Evolutionary conservation across 495 filamentous ascomycete genomes (phyloP).

Genomic region (Annulohypoxylon maeteangense): DNA sequence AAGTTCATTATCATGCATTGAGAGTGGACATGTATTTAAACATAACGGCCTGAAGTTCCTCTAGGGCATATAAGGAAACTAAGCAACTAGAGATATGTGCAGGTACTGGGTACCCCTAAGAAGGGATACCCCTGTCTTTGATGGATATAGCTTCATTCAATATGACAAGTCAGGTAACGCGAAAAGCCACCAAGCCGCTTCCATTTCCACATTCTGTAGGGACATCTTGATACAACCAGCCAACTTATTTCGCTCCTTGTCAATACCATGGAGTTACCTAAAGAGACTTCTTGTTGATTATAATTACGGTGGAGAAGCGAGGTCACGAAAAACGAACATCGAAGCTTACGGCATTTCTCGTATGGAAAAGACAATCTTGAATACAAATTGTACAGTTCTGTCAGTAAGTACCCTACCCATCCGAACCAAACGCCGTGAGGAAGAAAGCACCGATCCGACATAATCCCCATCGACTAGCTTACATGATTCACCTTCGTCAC

Average conservation of each 20-base stretch:
- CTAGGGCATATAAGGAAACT: background rate
- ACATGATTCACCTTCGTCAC: background rate
- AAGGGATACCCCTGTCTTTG: background rate
- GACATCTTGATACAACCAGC: background rate
- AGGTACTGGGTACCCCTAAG: background rate
- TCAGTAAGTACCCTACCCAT: background rate
- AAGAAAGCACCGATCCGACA: background rate
- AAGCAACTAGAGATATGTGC: background rate
- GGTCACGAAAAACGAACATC: too few relatives aligned
- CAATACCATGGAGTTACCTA: background rate
- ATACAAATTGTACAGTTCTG: too few relatives aligned
- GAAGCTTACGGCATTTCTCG: too few relatives aligned
- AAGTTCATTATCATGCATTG: constrained; percentile 9
- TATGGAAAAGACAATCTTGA: background rate
- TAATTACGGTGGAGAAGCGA: too few relatives aligned
- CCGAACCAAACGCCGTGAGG: background rate
- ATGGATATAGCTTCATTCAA: too few relatives aligned
- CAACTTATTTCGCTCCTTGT: background rate
- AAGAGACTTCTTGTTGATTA: too few relatives aligned
- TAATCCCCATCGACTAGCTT: background rate
- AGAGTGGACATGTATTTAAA: background rate
- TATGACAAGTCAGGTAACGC: background rate
- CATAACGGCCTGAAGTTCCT: background rate
- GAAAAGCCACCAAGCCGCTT: background rate
- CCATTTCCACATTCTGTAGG: background rate